Evolutionary conservation across 768 basidiomycete genomes (phyloP).

Genomic region (Suillus ampliporus): DNA sequence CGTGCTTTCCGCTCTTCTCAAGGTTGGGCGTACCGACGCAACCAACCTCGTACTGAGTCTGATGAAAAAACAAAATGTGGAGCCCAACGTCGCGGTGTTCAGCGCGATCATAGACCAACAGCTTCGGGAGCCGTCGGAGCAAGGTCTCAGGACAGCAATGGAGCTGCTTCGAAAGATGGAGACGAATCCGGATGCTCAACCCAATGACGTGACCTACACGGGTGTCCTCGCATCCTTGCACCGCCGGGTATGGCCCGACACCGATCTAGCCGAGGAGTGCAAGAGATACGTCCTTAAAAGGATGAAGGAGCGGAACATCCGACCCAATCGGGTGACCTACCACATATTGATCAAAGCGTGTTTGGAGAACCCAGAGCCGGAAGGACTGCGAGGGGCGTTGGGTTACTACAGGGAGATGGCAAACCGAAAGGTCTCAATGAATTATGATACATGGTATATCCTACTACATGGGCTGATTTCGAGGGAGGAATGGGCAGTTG

Average conservation of each 20-base stretch:
- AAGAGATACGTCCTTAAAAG: constrained; percentile 54
- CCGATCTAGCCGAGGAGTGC: constrained; percentile 50
- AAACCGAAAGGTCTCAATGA: constrained; percentile 49
- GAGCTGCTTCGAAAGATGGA: constrained; percentile 83
- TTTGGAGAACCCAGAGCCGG: constrained; percentile 54
- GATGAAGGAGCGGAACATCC: constrained; percentile 62
- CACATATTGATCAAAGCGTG: constrained; percentile 78
- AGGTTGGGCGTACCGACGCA: constrained; percentile 69
- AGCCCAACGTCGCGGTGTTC: constrained; percentile 78
- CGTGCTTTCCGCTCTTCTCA: constrained; percentile 78
- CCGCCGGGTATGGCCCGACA: constrained; percentile 56
- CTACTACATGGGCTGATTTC: constrained; percentile 67
- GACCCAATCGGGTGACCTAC: constrained; percentile 68
- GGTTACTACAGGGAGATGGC: constrained; percentile 67
- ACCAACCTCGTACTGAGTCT: constrained; percentile 64
- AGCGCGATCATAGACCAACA: constrained; percentile 81
- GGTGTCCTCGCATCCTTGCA: constrained; percentile 76
- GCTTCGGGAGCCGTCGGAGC: constrained; percentile 58
- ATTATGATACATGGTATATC: constrained; percentile 78
- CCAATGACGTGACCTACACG: constrained; percentile 88
- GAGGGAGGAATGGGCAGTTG: constrained; percentile 65
- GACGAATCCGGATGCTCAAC: constrained; percentile 48
- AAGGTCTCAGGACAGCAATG: constrained; percentile 65
- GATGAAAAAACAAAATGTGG: constrained; percentile 78
- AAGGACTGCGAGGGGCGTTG: constrained; percentile 61